Percentiles rank a stretch among this genome's conserved stretches.
phyloP scores from a whole-genome alignment of 805 yeast genomes.

The Myxozyma mucilagina region DNA sequence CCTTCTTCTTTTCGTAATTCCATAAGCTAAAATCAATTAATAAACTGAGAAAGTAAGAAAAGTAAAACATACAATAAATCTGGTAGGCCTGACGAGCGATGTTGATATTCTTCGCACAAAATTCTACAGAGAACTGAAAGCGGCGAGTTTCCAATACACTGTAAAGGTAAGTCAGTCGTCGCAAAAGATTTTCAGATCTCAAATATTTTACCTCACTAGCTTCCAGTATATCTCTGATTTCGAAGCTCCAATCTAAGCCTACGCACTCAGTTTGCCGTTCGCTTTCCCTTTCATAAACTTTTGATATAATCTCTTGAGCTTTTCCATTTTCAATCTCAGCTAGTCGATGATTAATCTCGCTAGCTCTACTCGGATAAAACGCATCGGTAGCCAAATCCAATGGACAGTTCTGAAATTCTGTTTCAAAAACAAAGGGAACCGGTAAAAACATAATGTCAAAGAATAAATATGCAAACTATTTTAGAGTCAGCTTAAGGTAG shows the following conservation, averaged over 20 bases:
- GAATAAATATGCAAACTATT: constrained; percentile 41
- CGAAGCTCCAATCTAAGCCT: constrained; percentile 40
- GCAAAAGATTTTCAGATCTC: background rate
- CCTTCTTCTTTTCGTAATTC: constrained; percentile 27
- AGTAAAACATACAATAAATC: constrained; percentile 37
- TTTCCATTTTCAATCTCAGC: constrained; percentile 20
- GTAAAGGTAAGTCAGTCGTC: background rate
- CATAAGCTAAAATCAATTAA: constrained; percentile 34
- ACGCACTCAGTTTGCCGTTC: constrained; percentile 34
- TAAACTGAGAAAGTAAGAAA: background rate
- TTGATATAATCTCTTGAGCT: background rate
- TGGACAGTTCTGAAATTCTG: constrained; percentile 41
- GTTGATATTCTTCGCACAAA: constrained; percentile 34
- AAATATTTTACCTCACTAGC: constrained; percentile 26
- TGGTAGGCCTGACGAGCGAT: constrained; percentile 40
- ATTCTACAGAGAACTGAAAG: constrained; percentile 32
- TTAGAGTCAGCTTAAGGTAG: background rate
- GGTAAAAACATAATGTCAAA: constrained; percentile 32
- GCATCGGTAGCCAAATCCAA: constrained; percentile 35
- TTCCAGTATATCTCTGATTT: constrained; percentile 29
- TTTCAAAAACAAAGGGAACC: constrained; percentile 36
- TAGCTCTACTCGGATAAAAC: constrained; percentile 32
- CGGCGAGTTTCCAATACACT: constrained; percentile 32
- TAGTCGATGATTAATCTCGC: constrained; percentile 35
- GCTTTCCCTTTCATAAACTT: constrained; percentile 26